phyloP scores from a whole-genome alignment of 441 rosid species.

The Jatropha multifida region DNA sequence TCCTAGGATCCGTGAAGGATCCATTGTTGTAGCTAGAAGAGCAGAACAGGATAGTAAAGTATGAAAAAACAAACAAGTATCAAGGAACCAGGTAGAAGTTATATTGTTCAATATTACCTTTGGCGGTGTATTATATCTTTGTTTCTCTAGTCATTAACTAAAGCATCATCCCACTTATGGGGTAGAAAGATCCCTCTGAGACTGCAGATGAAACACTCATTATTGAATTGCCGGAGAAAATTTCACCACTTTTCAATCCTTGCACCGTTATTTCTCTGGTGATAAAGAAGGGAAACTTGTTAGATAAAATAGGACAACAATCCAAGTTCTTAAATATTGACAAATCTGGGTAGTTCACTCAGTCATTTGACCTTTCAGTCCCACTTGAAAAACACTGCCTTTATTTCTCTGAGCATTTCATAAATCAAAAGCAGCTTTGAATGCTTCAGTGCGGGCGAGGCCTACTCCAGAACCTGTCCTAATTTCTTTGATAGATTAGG shows the following conservation, averaged over 20 bases:
- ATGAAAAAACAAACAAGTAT: conserved; percentile 22
- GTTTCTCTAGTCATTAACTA: conserved; percentile 27
- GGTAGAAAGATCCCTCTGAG: conserved; percentile 24
- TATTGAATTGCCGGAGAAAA: conserved; percentile 42
- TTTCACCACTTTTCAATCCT: conserved; percentile 53
- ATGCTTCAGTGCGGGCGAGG: conserved; percentile 43
- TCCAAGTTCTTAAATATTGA: conserved; percentile 24
- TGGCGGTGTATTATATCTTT: conserved; percentile 32
- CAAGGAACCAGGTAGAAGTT: conserved; percentile 5
- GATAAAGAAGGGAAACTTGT: conserved; percentile 33
- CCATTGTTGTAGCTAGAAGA: conserved; percentile 43
- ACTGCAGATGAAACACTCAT: conserved; percentile 33
- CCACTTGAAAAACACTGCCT: conserved; percentile 28
- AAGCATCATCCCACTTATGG: conserved; percentile 20
- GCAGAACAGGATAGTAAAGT: conserved; percentile 22
- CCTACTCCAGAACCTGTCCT: conserved; percentile 43
- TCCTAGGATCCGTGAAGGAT: conserved; percentile 44
- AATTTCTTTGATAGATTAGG: conserved; percentile 36
- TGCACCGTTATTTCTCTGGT: conserved; percentile 49
- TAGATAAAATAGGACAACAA: conserved; percentile 33
- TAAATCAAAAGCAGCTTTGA: conserved; percentile 45
- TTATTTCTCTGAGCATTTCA: conserved; percentile 39
- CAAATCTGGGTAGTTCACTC: conserved; percentile 24
- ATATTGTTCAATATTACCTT: conserved; percentile 25
- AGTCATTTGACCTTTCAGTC: conserved; percentile 22